Evolutionary conservation across 495 filamentous ascomycete genomes (phyloP).

Genomic region (Penicillium angulare): DNA sequence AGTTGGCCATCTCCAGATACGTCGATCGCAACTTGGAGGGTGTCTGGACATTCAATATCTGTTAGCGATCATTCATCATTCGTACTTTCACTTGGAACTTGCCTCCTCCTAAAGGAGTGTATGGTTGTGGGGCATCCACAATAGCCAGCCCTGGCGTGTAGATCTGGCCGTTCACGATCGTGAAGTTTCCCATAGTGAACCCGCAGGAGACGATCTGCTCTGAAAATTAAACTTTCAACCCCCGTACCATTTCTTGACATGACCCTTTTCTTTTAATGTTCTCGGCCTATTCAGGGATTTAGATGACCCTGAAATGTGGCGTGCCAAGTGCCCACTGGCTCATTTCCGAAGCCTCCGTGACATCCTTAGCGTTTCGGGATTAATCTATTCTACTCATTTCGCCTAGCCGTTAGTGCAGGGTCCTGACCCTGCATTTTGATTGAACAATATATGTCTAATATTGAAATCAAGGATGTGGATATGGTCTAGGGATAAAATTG

Average conservation of each 20-base stretch:
- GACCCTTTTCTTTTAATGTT: no score
- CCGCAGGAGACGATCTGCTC: background rate
- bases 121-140: slow-evolving; percentile 63
- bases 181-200: slow-evolving; percentile 36
- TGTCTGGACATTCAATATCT: slow-evolving; percentile 26
- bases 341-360: background rate
- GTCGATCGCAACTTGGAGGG: slow-evolving; percentile 64
- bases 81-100: slow-evolving; percentile 24
- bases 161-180: slow-evolving; percentile 57
- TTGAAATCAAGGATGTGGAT: no score
- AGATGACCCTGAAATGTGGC: background rate
- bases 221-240: no score
- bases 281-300: background rate
- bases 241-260: no score
- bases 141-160: slow-evolving; percentile 64
- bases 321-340: background rate
- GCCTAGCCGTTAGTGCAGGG: background rate
- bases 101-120: slow-evolving; percentile 65
- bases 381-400: background rate
- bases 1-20: slow-evolving; percentile 63
- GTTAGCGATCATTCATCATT: background rate
- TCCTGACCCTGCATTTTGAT: background rate
- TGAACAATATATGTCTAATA: no score
- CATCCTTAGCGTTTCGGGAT: background rate
- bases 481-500: background rate